Conservation (phyloP, 176 grass and related monocot genomes). For the Coix lacrymajobi region DNA sequence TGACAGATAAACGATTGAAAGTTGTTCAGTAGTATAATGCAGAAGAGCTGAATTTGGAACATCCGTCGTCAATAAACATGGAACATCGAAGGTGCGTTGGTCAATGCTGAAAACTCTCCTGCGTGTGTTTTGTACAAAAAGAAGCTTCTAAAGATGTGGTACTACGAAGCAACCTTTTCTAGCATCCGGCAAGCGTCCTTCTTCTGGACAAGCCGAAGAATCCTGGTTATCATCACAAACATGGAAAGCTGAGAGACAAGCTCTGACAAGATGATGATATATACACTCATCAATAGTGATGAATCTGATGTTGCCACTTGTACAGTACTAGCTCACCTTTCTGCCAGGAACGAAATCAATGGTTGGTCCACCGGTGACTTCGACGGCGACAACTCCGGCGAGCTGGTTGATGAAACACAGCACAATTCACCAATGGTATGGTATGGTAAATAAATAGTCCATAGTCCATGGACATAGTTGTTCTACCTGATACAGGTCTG, state of each 20-base stretch:
- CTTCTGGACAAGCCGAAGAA: conserved; percentile 35
- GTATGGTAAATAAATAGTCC: background rate
- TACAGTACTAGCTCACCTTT: conserved; percentile 17
- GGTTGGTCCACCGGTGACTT: conserved; percentile 60
- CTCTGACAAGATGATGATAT: background rate
- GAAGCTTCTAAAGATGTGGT: background rate
- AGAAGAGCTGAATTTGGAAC: background rate
- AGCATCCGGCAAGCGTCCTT: conserved; percentile 68
- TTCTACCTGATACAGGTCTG: conserved; percentile 70
- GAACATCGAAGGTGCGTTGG: background rate
- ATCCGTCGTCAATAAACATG: background rate
- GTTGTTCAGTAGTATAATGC: background rate
- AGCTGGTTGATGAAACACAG: conserved; percentile 22
- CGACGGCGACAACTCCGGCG: conserved; percentile 66
- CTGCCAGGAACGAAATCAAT: conserved; percentile 64
- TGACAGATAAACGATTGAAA: background rate
- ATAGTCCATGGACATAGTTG: background rate
- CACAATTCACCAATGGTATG: background rate
- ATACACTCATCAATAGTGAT: background rate
- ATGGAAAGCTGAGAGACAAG: background rate
- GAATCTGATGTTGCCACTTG: background rate
- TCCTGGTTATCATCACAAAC: conserved; percentile 21
- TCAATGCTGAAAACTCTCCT: background rate
- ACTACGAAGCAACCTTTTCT: conserved; percentile 37
- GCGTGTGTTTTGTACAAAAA: background rate